Evolutionary conservation across 2,329 filamentous ascomycete species (phyloP), one percentile per base, ranked within the genome.

Genomic region (Hymenoscyphus scutula): DNA sequence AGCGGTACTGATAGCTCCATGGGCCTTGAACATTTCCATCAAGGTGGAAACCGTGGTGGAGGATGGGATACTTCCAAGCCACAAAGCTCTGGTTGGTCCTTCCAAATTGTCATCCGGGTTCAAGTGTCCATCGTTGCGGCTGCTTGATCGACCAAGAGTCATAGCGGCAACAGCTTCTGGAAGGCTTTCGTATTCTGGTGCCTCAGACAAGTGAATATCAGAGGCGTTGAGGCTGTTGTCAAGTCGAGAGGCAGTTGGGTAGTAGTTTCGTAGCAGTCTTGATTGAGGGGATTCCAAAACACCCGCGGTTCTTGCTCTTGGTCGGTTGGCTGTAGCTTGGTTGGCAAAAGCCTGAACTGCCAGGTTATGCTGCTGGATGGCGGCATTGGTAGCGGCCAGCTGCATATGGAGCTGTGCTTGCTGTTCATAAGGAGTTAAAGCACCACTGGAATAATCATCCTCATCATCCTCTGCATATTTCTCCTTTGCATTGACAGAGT

Each of bases 401-500:
- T 88, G 84, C 69, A 86, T 83, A 67, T 88, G 84, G 38, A 88
- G 77, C 57, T 82, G 79, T 29, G 84, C 85, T 62, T 89, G 83
- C 59, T 85, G 81, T 64, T 87, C 83, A 53, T 84, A 77, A 23
- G 77, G 77, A 60, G 84, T 73, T 62, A 78, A 74, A 25, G 82
- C 82, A 30, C 69, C 73, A 57, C 65, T 64, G 8, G 74, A 71
- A 41, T 83, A 87, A 64, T 90, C 91, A 17, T 91, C 88, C 64
- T 92, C 88, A 64, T 96, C 93, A 55, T 92, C 89, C 70, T 96
- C 92, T 2, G 90, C 93, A 71, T 98, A 98, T 76, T 95, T 96
- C 75, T 98, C 94, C 77, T 96, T 97, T 61, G 96, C 96, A 76
- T 99, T 99, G 68, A 99, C 95, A 0, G 95, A 99, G 76, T 97